Percentiles rank a stretch among this genome's conserved stretches.
phyloP scores from a whole-genome alignment of 2,329 filamentous ascomycete genomes.

The Fusarium luffae region DNA sequence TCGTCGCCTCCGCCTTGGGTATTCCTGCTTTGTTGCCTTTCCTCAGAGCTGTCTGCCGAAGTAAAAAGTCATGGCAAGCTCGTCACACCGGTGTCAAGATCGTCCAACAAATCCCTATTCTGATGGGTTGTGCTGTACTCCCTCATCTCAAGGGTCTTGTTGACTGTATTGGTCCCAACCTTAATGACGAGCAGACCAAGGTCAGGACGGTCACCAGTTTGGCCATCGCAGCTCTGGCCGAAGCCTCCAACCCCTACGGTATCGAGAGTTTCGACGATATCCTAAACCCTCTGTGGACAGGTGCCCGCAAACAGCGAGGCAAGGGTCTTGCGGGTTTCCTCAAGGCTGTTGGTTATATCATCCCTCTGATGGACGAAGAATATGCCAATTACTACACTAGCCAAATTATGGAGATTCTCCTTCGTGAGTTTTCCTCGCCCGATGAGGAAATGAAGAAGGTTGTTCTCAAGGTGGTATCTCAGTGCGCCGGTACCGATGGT shows the following conservation, averaged over 20 bases:
- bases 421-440: constrained; percentile 94
- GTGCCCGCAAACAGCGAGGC: constrained; percentile 93
- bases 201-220: constrained; percentile 95
- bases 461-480: constrained; percentile 94
- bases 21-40: constrained; percentile 96
- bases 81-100: constrained; percentile 99
- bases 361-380: constrained; percentile 99
- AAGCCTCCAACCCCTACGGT: constrained; percentile 97
- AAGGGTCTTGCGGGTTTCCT: constrained; percentile 96
- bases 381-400: constrained; percentile 99
- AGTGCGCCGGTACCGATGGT: constrained; percentile 93
- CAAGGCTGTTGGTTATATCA: constrained; percentile 98
- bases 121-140: constrained; percentile 97
- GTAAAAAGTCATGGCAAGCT: constrained; percentile 99
- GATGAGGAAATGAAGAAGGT: constrained; percentile 99
- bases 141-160: constrained; percentile 96
- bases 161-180: constrained; percentile 93
- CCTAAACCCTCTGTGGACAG: constrained; percentile 95
- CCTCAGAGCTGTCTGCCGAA: constrained; percentile 92
- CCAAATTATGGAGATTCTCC: constrained; percentile 98
- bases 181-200: constrained; percentile 98
- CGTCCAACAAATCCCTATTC: constrained; percentile 96
- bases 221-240: constrained; percentile 92
- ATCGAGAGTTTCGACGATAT: constrained; percentile 99
- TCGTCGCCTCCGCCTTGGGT: constrained; percentile 94